These are phyloP conservation scores for Anacardium occidentale DNA, from an alignment of 345 rosid genomes.

Conservation along the genomic window DNA sequence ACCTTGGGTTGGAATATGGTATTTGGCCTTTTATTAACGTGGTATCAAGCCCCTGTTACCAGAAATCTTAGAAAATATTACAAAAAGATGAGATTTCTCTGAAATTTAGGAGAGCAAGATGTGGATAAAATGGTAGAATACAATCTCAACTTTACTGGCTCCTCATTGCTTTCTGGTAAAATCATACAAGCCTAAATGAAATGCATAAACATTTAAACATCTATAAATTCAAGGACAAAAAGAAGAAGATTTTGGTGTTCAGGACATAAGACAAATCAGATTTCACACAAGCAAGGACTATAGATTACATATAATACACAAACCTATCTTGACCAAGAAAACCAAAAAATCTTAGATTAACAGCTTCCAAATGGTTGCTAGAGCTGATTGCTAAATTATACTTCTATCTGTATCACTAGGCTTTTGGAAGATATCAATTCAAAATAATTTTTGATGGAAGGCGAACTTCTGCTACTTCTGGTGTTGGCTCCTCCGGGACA, in stretches of 20 bases:
- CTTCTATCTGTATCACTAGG: constrained; percentile 23
- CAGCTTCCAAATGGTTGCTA: constrained; percentile 18
- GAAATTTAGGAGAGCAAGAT: too few species aligned
- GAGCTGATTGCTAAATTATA: constrained; percentile 24
- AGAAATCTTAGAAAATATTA: too few species aligned
- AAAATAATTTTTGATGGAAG: constrained; percentile 36
- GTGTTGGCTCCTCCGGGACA: constrained; percentile 14
- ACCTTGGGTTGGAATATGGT: too few species aligned
- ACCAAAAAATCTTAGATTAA: constrained; percentile 23
- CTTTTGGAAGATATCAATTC: constrained; percentile 19
- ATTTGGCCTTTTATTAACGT: too few species aligned
- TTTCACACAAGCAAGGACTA: constrained; percentile 9
- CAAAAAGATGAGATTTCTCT: too few species aligned
- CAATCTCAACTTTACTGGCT: not conserved
- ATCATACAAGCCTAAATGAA: not conserved
- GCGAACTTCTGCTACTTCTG: constrained; percentile 20
- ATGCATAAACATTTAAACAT: not conserved
- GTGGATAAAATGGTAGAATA: not conserved
- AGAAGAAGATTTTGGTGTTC: not conserved
- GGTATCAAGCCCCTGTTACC: too few species aligned
- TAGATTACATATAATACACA: constrained; percentile 22
- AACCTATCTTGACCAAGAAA: constrained; percentile 23
- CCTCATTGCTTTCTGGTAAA: too few species aligned
- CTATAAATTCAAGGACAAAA: not conserved
- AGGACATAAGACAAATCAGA: not conserved